phyloP scores from a whole-genome alignment of 75 land plant species.

The Ceratopteris richardii region DNA sequence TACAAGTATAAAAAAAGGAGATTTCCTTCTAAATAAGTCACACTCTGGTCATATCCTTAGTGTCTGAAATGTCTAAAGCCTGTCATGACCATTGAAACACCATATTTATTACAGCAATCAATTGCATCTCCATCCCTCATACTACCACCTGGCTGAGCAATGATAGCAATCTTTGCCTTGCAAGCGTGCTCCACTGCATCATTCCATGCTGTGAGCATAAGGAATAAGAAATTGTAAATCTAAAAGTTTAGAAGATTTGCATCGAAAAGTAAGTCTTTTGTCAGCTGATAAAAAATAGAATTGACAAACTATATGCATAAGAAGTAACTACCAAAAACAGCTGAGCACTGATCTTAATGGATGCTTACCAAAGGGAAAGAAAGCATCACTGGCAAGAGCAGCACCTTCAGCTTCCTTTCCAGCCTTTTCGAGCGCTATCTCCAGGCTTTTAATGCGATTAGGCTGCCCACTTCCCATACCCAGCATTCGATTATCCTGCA shows the following conservation, averaged over 20 bases:
- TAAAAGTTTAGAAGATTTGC: too few relatives aligned
- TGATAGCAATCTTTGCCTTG: conserved; percentile 60
- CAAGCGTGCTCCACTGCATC: conserved; percentile 99
- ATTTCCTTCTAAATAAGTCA: too few relatives aligned
- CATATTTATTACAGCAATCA: conserved; percentile 96
- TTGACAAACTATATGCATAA: too few relatives aligned
- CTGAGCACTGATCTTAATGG: too few relatives aligned
- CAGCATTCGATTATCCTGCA: conserved; percentile 84
- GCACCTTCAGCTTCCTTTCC: conserved; percentile 89
- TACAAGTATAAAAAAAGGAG: too few relatives aligned
- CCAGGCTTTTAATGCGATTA: conserved; percentile 79
- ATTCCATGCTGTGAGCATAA: conserved; percentile 96
- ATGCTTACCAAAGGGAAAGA: conserved; percentile 82
- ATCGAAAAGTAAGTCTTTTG: too few relatives aligned
- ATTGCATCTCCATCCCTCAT: conserved; percentile 88
- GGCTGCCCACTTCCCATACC: conserved; percentile 99
- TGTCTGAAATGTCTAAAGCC: conserved; percentile 88
- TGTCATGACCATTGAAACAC: conserved; percentile 85
- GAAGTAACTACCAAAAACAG: too few relatives aligned
- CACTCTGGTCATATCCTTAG: too few relatives aligned
- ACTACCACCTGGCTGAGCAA: conserved; percentile 97
- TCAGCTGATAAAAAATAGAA: too few relatives aligned
- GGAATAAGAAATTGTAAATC: too few relatives aligned
- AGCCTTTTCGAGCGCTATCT: conserved; percentile 87
- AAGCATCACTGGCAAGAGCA: conserved; percentile 98